phyloP scores from a whole-genome alignment of 345 rosid genomes.

The Acer yangbiense region DNA sequence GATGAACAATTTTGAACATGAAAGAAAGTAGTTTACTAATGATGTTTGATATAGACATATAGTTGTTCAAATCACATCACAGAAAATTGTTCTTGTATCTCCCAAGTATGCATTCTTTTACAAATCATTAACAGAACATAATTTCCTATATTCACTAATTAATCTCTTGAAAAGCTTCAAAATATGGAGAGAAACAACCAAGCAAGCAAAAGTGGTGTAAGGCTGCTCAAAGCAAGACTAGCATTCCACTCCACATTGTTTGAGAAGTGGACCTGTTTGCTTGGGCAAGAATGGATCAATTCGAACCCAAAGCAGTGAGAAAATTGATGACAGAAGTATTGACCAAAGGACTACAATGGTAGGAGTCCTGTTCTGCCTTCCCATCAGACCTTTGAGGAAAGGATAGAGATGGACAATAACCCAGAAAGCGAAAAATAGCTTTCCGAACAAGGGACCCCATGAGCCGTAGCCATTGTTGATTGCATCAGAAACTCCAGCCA shows the following conservation, averaged over 20 bases:
- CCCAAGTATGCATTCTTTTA: slow-evolving; percentile 1
- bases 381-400: slow-evolving; percentile 95
- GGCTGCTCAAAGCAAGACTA: slow-evolving; percentile 19
- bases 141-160: slow-evolving; percentile 9
- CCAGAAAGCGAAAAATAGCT: slow-evolving; percentile 91
- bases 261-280: slow-evolving; percentile 81
- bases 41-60: neutral
- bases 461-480: slow-evolving; percentile 86
- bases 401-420: slow-evolving; percentile 96
- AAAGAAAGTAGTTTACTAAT: neutral
- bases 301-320: slow-evolving; percentile 93
- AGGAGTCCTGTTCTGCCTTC: slow-evolving; percentile 88
- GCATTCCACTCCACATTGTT: slow-evolving; percentile 95
- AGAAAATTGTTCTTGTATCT: slow-evolving; percentile 3
- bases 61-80: neutral
- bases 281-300: slow-evolving; percentile 95
- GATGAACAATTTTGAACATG: neutral
- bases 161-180: slow-evolving; percentile 12
- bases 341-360: slow-evolving; percentile 96
- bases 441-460: slow-evolving; percentile 95
- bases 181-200: neutral
- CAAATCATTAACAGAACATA: slow-evolving; percentile 5
- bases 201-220: slow-evolving; percentile 9
- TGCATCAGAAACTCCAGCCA: slow-evolving; percentile 87
- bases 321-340: slow-evolving; percentile 81